Percentiles rank a stretch among this genome's conserved stretches.
Conservation (phyloP, 768 basidiomycete species). For the Serendipita sp. region DNA sequence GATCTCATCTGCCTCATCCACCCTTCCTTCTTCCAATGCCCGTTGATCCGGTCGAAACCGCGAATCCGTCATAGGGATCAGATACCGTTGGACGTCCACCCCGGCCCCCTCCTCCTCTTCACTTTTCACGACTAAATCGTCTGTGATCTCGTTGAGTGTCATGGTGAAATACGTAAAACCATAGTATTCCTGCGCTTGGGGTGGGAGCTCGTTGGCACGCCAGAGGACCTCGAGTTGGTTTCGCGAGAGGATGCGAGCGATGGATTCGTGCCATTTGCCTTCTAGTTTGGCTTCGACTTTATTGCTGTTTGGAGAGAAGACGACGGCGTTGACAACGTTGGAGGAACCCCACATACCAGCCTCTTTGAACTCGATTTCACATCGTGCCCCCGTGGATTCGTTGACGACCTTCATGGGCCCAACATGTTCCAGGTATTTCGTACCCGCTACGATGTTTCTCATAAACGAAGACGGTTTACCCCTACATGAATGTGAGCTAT, state of each 20-base stretch:
- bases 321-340: conserved; percentile 56
- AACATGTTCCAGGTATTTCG: conserved; percentile 77
- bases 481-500: conserved; percentile 27
- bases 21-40: conserved; percentile 62
- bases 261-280: conserved; percentile 79
- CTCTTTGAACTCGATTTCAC: conserved; percentile 73
- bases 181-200: conserved; percentile 54
- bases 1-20: conserved; percentile 54
- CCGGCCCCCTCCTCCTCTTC: neutral
- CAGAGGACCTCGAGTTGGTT: conserved; percentile 63
- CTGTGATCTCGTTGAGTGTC: conserved; percentile 65
- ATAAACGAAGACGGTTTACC: conserved; percentile 78
- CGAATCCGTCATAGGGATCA: conserved; percentile 61
- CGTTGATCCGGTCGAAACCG: conserved; percentile 67
- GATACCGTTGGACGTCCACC: neutral
- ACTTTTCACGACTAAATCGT: conserved; percentile 23
- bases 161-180: conserved; percentile 72
- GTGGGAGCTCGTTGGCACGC: conserved; percentile 59
- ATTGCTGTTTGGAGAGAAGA: conserved; percentile 31
- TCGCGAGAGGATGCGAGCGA: conserved; percentile 51
- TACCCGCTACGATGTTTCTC: conserved; percentile 78
- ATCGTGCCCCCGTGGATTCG: conserved; percentile 35
- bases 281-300: conserved; percentile 48
- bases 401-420: conserved; percentile 69
- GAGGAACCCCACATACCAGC: conserved; percentile 62